Conservation (phyloP, 345 rosid genomes). For the Camelina laxa region DNA sequence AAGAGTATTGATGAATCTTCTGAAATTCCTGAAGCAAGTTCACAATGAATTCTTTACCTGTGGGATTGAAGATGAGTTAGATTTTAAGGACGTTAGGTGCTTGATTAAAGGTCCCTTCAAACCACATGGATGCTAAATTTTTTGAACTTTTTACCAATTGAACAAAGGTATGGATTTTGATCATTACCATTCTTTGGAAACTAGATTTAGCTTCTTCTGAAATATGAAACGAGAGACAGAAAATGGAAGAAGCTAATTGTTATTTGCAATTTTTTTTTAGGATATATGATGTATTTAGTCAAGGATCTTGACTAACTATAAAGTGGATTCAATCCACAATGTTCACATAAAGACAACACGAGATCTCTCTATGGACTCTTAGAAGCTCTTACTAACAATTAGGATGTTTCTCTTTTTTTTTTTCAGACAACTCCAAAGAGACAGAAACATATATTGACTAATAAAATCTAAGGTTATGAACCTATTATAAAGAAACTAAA, state of each 20-base stretch:
- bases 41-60: constrained; percentile 27
- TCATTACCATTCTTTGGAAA: not conserved
- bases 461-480: constrained; percentile 36
- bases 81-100: constrained; percentile 26
- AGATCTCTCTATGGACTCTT: constrained; percentile 28
- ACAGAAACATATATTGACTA: constrained; percentile 24
- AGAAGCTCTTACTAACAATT: constrained; percentile 21
- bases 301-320: constrained; percentile 17
- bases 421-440: constrained; percentile 26
- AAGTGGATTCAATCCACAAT: constrained; percentile 30
- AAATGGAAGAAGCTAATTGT: not conserved
- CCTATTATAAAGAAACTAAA: constrained; percentile 5
- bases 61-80: constrained; percentile 15
- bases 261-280: not conserved
- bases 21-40: constrained; percentile 27
- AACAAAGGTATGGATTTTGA: not conserved
- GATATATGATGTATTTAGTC: constrained; percentile 8
- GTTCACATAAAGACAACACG: constrained; percentile 21
- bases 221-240: not conserved
- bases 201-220: constrained; percentile 4
- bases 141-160: not conserved
- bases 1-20: constrained; percentile 5
- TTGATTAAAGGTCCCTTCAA: constrained; percentile 29
- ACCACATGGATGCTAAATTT: constrained; percentile 14
- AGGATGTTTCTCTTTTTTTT: constrained; percentile 19